Evolutionary conservation across 2,329 filamentous ascomycete genomes (phyloP), one percentile per base, ranked within the genome.

Genomic region (Cytospora leucostoma): DNA sequence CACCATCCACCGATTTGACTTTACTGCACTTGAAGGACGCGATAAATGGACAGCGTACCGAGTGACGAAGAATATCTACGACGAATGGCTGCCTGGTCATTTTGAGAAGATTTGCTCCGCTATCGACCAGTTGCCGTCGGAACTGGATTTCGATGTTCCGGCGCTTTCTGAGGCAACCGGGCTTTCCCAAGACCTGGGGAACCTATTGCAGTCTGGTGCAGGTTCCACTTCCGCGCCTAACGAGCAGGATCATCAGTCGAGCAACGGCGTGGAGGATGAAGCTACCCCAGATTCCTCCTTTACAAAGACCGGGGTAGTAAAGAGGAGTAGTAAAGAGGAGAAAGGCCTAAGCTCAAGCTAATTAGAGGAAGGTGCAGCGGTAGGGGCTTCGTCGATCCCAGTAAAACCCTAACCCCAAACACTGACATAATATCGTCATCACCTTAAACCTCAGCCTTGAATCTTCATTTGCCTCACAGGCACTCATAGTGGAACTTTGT

Each of bases 31-130:
- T 0, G 70, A 74, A n/a, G 72, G 74, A 2, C 73, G 65, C 61
- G 72, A 77, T 1, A 77, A 70, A 65, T 78, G 74, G 75, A 74
- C 69, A 2, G 66, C 72, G 12, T 76, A 77, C 68, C 71, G 68
- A 13, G 76, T 78, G 61, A 72, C 69, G 2, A 75, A 68, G 63
- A 77, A 72, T 54, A 66, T 79, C 49, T 78, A 77, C 64, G 66
- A 75, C 44, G 66, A 32, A 5, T 78, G 73, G 75, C 70, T 74
- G 71, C 74, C 72, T 3, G 59, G 59, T 53, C 74, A 78, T 65
- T 71, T 78, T 13, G 68, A 73, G 66, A 73, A 70, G 52, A 72
- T 79, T 55, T 72, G 71, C 63, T 78, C 74, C 7, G 75, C 71
- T 49, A 73, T 78, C 52, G 69, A 77, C n/a, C 38, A 40, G 38